phyloP scores from a whole-genome alignment of 2,329 filamentous ascomycete genomes.

The Fusarium sororula region DNA sequence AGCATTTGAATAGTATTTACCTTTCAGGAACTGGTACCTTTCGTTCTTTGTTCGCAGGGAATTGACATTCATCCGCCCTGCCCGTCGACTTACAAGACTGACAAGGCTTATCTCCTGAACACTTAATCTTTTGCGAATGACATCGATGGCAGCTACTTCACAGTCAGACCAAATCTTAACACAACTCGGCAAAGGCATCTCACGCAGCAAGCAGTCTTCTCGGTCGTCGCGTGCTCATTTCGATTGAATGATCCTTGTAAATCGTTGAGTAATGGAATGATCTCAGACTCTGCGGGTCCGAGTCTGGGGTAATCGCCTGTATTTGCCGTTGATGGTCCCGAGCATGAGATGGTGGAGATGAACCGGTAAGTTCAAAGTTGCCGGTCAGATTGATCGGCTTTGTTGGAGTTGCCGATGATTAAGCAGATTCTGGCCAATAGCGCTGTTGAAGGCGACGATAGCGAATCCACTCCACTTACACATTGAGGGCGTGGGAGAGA shows the following conservation, averaged over 20 bases:
- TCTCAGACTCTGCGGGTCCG: slow-evolving; percentile 21
- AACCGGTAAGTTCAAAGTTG: slow-evolving; percentile 11
- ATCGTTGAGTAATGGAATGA: slow-evolving; percentile 18
- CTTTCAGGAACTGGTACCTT: slow-evolving; percentile 47
- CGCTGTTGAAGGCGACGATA: background rate
- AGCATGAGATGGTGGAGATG: slow-evolving; percentile 11
- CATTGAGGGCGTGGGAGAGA: background rate
- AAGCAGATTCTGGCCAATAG: slow-evolving; percentile 5
- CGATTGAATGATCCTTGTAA: background rate
- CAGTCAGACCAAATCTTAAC: background rate
- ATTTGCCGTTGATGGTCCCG: slow-evolving; percentile 11
- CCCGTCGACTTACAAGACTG: slow-evolving; percentile 51
- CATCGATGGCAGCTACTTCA: slow-evolving; percentile 50
- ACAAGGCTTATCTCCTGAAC: slow-evolving; percentile 55
- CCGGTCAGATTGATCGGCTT: slow-evolving; percentile 12
- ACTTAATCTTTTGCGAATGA: slow-evolving; percentile 57
- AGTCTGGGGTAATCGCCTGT: slow-evolving; percentile 25
- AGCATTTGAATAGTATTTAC: background rate
- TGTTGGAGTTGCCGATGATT: slow-evolving; percentile 19
- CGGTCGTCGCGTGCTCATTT: slow-evolving; percentile 35
- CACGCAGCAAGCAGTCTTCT: slow-evolving; percentile 41
- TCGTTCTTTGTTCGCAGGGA: slow-evolving; percentile 52
- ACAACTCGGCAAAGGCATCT: background rate
- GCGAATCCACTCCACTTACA: slow-evolving; percentile 15
- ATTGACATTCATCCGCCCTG: slow-evolving; percentile 50